A percentile compares a stretch with the other conserved stretches of the same genome.
phyloP scores from a whole-genome alignment of 352 stramenopile genomes.

The Thalassiosira oceanica region DNA sequence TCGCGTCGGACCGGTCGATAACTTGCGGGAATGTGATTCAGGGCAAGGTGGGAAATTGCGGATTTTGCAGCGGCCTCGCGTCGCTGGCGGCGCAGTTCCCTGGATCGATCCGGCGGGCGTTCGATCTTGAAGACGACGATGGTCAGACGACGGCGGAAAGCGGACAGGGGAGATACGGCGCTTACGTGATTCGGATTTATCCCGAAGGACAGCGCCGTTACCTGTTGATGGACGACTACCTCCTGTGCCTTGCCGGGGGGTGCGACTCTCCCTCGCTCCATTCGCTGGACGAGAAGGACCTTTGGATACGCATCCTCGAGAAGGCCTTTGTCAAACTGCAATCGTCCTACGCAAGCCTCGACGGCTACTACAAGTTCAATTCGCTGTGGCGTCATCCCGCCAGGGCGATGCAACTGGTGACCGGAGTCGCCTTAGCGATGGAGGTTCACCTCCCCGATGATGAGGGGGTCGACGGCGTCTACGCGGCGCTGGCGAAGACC shows the following conservation, averaged over 20 bases:
- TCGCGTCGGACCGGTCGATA: slow-evolving; percentile 10
- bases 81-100: slow-evolving; percentile 7
- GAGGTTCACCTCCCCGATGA: slow-evolving; percentile 6
- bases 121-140: slow-evolving; percentile 1
- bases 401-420: slow-evolving; percentile 21
- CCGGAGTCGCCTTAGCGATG: slow-evolving; percentile 11
- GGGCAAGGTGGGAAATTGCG: slow-evolving; percentile 27
- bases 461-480: slow-evolving; percentile 5
- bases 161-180: neutral
- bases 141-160: slow-evolving; percentile 7
- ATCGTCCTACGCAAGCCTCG: slow-evolving; percentile 17
- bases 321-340: slow-evolving; percentile 35
- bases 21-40: slow-evolving; percentile 21
- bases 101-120: too few relatives aligned
- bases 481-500: neutral
- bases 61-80: slow-evolving; percentile 21
- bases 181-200: neutral
- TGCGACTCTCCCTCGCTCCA: slow-evolving; percentile 4
- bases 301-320: slow-evolving; percentile 20
- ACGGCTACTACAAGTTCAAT: slow-evolving; percentile 33
- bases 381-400: slow-evolving; percentile 28
- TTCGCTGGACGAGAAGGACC: slow-evolving; percentile 4
- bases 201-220: neutral
- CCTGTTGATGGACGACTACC: slow-evolving; percentile 20
- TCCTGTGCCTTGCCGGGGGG: slow-evolving; percentile 3